These are phyloP conservation scores for Myrica gale DNA, from an alignment of 306 rosid species.

Conservation along the genomic window DNA sequence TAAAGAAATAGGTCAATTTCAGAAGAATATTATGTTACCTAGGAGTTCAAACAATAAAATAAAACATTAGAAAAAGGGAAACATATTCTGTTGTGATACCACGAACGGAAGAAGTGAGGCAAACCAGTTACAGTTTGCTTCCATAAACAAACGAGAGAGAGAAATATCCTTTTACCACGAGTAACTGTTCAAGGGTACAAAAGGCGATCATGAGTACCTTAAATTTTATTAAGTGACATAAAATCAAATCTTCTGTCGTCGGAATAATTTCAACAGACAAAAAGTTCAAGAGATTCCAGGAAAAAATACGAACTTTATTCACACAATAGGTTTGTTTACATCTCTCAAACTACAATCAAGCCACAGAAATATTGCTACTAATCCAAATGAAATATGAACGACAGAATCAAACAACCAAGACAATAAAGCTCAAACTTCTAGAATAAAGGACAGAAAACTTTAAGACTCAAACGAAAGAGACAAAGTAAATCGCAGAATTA, in stretches of 20 bases:
- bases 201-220: constrained; percentile 15
- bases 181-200: neutral
- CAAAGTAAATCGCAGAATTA: neutral
- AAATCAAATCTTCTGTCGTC: neutral
- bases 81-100: neutral
- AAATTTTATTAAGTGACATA: neutral
- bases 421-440: too few relatives aligned
- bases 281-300: constrained; percentile 18
- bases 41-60: neutral
- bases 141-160: neutral
- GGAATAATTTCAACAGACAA: constrained; percentile 18
- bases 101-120: neutral
- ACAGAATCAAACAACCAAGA: neutral
- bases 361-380: too few relatives aligned
- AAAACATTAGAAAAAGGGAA: neutral
- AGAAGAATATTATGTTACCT: neutral
- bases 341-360: too few relatives aligned
- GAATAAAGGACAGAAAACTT: neutral
- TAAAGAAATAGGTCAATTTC: neutral
- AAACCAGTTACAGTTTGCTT: constrained; percentile 1
- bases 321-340: too few relatives aligned
- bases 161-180: neutral
- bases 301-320: neutral
- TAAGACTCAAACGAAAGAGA: neutral
- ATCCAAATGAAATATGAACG: neutral